Conservation (phyloP, 257 asterid species). For the Cinchona pubescens region DNA sequence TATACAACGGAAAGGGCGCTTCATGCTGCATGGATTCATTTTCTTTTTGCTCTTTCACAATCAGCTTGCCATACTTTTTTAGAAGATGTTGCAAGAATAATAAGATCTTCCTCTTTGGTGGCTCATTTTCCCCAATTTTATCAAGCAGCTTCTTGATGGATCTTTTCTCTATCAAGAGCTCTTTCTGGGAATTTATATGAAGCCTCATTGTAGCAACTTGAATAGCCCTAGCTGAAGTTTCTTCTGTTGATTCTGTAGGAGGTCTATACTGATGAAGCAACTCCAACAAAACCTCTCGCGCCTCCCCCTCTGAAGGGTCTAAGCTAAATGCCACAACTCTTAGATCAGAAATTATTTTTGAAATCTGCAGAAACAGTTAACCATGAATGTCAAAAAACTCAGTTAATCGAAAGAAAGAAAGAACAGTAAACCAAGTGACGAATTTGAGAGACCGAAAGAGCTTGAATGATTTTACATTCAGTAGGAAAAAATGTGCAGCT, state of each 20-base stretch:
- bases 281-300: slow-evolving; percentile 55
- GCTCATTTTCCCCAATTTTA: slow-evolving; percentile 41
- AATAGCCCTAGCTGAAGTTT: slow-evolving; percentile 44
- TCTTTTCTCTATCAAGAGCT: slow-evolving; percentile 65
- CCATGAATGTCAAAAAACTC: background rate
- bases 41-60: slow-evolving; percentile 36
- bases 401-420: background rate
- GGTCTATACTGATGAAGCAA: slow-evolving; percentile 57
- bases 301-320: slow-evolving; percentile 82
- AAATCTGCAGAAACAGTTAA: slow-evolving; percentile 51
- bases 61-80: slow-evolving; percentile 49
- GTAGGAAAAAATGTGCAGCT: background rate
- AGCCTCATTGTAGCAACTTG: slow-evolving; percentile 50
- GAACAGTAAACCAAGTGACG: background rate
- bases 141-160: slow-evolving; percentile 56
- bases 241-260: slow-evolving; percentile 41
- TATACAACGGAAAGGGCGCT: slow-evolving; percentile 26
- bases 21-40: slow-evolving; percentile 27
- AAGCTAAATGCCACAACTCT: slow-evolving; percentile 48
- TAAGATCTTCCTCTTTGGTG: slow-evolving; percentile 55
- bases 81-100: slow-evolving; percentile 52
- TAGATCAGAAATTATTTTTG: slow-evolving; percentile 57
- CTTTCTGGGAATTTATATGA: slow-evolving; percentile 58
- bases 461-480: background rate
- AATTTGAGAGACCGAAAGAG: background rate